A percentile compares a stretch with the other conserved stretches of the same genome.
These are phyloP conservation scores for Trichoderma guizhouense DNA, from an alignment of 2,329 filamentous ascomycete genomes.

Conservation along the genomic window DNA sequence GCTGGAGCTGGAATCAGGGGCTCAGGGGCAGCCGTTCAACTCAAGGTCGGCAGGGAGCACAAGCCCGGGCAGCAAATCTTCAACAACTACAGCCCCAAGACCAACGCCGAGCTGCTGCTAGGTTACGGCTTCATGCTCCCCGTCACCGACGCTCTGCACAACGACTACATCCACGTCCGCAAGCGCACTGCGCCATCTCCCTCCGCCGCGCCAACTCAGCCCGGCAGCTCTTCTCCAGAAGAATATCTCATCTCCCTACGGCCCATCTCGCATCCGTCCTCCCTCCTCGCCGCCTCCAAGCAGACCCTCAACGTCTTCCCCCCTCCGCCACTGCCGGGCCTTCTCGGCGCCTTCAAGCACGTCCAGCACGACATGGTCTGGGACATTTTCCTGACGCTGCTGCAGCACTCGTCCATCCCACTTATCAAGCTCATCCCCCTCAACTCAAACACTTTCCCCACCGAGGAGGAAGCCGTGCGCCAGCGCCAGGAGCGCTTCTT, in stretches of 20 bases:
- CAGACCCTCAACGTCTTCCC: slow-evolving; percentile 34
- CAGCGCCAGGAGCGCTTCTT: slow-evolving; percentile 30
- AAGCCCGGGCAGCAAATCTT: slow-evolving; percentile 54
- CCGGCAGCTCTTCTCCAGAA: slow-evolving; percentile 23
- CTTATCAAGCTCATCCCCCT: slow-evolving; percentile 29
- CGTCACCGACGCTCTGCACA: slow-evolving; percentile 47
- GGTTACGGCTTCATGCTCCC: slow-evolving; percentile 61
- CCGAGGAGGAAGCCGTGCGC: slow-evolving; percentile 30
- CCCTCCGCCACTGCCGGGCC: slow-evolving; percentile 19
- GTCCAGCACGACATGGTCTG: slow-evolving; percentile 53
- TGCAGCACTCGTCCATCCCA: slow-evolving; percentile 29
- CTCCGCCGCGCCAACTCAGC: background rate
- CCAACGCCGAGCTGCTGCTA: slow-evolving; percentile 66
- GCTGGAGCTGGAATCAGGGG: background rate
- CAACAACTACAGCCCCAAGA: slow-evolving; percentile 73
- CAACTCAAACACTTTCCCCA: background rate
- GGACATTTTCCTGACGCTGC: slow-evolving; percentile 44
- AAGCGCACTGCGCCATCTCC: slow-evolving; percentile 35
- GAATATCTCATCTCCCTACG: slow-evolving; percentile 54
- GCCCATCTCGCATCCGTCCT: slow-evolving; percentile 46
- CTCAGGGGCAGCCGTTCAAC: slow-evolving; percentile 35
- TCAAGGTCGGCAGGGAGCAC: slow-evolving; percentile 44
- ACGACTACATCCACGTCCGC: slow-evolving; percentile 58
- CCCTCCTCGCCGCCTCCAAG: slow-evolving; percentile 43
- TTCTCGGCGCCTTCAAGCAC: slow-evolving; percentile 44